Percentiles rank a stretch among this genome's conserved stretches.
Conservation (phyloP, 768 basidiomycete genomes). For the Trametes sanguinea region DNA sequence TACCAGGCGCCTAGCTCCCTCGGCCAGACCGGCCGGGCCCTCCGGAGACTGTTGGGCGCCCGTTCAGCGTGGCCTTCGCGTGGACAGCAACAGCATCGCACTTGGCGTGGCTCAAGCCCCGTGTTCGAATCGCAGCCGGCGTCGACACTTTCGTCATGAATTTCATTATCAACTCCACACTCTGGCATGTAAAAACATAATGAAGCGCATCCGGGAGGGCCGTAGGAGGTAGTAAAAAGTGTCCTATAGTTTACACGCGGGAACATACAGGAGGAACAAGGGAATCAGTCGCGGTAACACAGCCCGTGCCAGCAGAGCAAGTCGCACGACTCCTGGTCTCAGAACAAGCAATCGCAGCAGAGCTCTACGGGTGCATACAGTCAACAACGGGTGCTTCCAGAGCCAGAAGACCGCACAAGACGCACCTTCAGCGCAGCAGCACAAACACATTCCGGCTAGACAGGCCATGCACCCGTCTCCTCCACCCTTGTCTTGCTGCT, state of each 20-base stretch:
- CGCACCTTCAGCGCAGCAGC: constrained; percentile 77
- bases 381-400: not conserved
- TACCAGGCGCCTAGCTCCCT: not conserved
- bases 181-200: not conserved
- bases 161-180: constrained; percentile 1
- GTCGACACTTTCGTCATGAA: not conserved
- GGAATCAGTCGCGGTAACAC: constrained; percentile 8
- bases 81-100: too few relatives aligned
- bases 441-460: constrained; percentile 61
- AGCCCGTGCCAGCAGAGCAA: constrained; percentile 14
- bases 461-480: constrained; percentile 62
- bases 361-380: constrained; percentile 48
- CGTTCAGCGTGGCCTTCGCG: not conserved
- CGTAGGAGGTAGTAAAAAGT: constrained; percentile 8
- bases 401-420: not conserved
- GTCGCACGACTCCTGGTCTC: constrained; percentile 6
- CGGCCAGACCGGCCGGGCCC: constrained; percentile 14
- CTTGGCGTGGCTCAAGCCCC: not conserved
- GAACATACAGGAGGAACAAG: constrained; percentile 10
- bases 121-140: not conserved
- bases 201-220: not conserved
- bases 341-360: constrained; percentile 71
- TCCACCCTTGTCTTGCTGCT: constrained; percentile 54
- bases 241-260: constrained; percentile 17
- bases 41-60: not conserved